phyloP scores from a whole-genome alignment of 495 filamentous ascomycete genomes.

The Annulohypoxylon maeteangense region DNA sequence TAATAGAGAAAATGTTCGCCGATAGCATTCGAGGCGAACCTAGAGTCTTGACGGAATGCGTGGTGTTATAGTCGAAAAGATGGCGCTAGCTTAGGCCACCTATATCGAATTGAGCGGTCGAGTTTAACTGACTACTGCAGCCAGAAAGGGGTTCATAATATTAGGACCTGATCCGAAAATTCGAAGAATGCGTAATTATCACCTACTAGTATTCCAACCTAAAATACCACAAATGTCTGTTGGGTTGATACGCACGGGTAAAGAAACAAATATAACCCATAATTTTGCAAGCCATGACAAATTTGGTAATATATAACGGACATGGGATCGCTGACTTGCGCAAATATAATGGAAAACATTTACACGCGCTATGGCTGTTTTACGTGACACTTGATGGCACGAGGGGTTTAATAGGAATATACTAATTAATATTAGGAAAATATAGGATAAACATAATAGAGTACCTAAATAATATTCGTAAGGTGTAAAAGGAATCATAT shows the following conservation, averaged over 20 bases:
- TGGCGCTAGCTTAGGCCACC: not conserved
- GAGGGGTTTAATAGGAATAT: conserved; percentile 1
- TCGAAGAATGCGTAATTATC: conserved; percentile 8
- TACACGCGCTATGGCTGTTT: conserved; percentile 4
- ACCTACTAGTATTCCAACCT: not conserved
- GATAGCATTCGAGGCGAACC: not conserved
- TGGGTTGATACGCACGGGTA: not conserved
- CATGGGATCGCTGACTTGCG: not conserved
- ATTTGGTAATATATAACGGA: not conserved
- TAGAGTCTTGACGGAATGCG: not conserved
- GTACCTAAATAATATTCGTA: not conserved
- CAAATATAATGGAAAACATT: not conserved
- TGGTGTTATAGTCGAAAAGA: not conserved
- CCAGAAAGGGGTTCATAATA: conserved; percentile 14
- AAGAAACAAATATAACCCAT: not conserved
- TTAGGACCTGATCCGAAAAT: conserved; percentile 1
- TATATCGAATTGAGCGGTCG: not conserved
- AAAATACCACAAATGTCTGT: conserved; percentile 7
- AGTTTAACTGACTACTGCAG: conserved; percentile 1
- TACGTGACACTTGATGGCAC: conserved; percentile 5
- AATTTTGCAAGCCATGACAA: not conserved
- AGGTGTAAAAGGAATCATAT: conserved; percentile 6
- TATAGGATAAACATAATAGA: no score
- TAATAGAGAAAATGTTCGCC: not conserved
- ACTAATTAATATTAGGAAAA: conserved; percentile 5